Evolutionary conservation across 2,329 filamentous ascomycete genomes (phyloP).

Genomic region (Cladophialophora exuberans): DNA sequence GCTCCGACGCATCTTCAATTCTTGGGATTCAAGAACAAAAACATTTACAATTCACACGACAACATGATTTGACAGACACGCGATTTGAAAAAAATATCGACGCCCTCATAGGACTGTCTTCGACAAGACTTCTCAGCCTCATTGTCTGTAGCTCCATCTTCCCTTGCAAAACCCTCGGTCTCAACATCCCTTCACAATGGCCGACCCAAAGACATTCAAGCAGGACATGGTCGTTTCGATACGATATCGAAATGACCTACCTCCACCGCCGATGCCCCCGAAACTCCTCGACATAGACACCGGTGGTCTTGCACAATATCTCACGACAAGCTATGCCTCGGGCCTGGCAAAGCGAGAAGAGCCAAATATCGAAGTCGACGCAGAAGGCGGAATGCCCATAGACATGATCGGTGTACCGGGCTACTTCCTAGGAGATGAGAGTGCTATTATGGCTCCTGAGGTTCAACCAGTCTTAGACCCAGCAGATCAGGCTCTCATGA

Average conservation of each 20-base stretch:
- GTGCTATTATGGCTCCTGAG: slow-evolving; percentile 80
- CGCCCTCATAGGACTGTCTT: too few species aligned
- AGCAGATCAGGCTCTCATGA: slow-evolving; percentile 80
- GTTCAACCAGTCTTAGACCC: slow-evolving; percentile 74
- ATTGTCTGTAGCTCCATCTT: too few species aligned
- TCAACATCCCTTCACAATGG: slow-evolving; percentile 25
- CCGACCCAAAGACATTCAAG: slow-evolving; percentile 56
- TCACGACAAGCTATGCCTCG: slow-evolving; percentile 85
- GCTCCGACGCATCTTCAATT: too few species aligned
- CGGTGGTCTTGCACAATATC: slow-evolving; percentile 87
- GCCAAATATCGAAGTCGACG: slow-evolving; percentile 95
- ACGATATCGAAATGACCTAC: slow-evolving; percentile 92
- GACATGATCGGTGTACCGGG: slow-evolving; percentile 93
- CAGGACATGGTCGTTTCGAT: slow-evolving; percentile 98
- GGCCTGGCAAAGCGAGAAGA: slow-evolving; percentile 88
- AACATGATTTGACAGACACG: too few species aligned
- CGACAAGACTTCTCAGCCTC: too few species aligned
- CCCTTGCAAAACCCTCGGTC: neutral
- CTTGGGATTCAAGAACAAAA: too few species aligned
- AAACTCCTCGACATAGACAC: slow-evolving; percentile 98
- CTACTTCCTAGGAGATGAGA: slow-evolving; percentile 92
- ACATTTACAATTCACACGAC: too few species aligned
- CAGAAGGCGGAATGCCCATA: slow-evolving; percentile 95
- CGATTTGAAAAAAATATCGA: too few species aligned
- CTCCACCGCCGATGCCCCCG: slow-evolving; percentile 88